phyloP scores from a whole-genome alignment of 2,329 filamentous ascomycete genomes.

The Lizonia empirigonia region DNA sequence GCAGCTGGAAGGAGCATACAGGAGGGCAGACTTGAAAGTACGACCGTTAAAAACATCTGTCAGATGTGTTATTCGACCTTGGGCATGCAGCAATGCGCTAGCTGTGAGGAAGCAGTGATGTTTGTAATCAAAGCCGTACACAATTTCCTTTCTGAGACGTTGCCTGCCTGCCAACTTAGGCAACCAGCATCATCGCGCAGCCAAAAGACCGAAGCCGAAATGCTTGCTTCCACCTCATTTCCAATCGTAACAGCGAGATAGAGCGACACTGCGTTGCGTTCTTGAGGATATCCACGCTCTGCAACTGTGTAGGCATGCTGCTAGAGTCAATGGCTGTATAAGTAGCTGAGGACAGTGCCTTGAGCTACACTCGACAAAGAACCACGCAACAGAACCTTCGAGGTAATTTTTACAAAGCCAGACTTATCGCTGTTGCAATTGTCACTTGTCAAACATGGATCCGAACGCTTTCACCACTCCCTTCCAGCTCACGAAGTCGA shows the following conservation, averaged over 20 bases:
- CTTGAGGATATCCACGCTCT: neutral
- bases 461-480: conserved; percentile 20
- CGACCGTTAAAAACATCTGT: neutral
- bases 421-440: neutral
- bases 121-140: neutral
- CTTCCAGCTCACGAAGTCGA: conserved; percentile 24
- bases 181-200: neutral
- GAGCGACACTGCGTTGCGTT: neutral
- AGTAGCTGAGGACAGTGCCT: neutral
- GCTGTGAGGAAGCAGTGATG: neutral
- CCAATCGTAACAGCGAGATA: neutral
- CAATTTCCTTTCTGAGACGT: neutral
- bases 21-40: neutral
- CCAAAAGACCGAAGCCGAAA: neutral
- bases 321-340: neutral
- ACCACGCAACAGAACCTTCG: neutral
- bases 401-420: neutral
- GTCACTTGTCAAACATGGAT: neutral
- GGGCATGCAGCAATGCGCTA: neutral
- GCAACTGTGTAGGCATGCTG: neutral
- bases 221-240: neutral
- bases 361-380: neutral
- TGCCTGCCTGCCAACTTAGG: neutral
- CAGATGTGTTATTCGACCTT: neutral
- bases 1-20: neutral